Base-by-base conservation (phyloP, 495 filamentous ascomycete species). In the Hypoxylon cercidicola region DNA sequence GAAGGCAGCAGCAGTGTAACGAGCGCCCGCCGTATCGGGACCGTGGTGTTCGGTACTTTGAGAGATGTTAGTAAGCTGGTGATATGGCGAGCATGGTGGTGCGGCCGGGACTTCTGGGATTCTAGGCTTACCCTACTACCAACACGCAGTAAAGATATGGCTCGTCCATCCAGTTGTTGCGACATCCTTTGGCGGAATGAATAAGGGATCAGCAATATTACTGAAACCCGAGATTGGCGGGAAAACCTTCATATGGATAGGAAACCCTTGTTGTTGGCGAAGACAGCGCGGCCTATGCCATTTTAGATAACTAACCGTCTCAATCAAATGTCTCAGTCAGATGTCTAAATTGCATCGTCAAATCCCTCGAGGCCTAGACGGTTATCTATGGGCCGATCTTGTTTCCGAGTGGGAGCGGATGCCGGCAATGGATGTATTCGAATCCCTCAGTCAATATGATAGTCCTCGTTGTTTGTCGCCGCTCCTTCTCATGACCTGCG, bases 251-350 rank as follows among this genome's bases (percentile, higher is more conserved):
- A 43, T 54, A 62, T 62, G 58, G 64, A 30, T 47, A 6, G 10
- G 37, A 30, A 35, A 49, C 56, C 63, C 51, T 32, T 58, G 64
- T 8, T 52, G 25, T n/a, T 21, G 37, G 63, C 49, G 50, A 53
- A 19, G 45, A 44, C 16, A 48, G 25, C 20, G 43, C 59, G 55
- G 40, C 50, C 20, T 46, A 15, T 48, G 16, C 4, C 21, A n/a
- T 15, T 49, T 60, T 30, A 20, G 55, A 55, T 63, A 64, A 48
- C 37, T 64, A 60, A 32, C 55, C 55, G 60, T 64, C 55, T 58
- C 48, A 60, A 49, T 60, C 60, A 63, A 39, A 60, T 46, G 45
- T 49, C 47, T 58, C 48, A 60, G 54, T 60, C 60, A 63, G 45
- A 60, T 46, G 45, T 49, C 47, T 64, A 68, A 32, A 68, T 68